These are phyloP conservation scores for Periconia macrospinosa DNA, from an alignment of 2,329 filamentous ascomycete genomes.

Conservation along the genomic window DNA sequence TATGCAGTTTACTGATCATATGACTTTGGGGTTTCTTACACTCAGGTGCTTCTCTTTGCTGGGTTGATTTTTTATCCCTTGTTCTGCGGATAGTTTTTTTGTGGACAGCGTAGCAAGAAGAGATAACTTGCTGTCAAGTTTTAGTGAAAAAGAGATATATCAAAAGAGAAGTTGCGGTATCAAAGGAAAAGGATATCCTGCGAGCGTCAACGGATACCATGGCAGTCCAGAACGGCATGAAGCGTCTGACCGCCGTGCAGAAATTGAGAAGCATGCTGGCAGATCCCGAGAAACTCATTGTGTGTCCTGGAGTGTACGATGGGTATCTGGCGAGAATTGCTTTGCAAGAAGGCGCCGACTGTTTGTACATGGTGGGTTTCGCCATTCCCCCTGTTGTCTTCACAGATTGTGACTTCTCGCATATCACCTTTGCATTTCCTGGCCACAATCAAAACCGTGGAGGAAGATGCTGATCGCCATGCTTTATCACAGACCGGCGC, in stretches of 20 bases:
- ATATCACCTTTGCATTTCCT: background rate
- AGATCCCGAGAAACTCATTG: conserved; percentile 45
- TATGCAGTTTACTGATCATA: no score
- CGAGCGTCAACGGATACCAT: background rate
- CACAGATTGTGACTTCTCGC: background rate
- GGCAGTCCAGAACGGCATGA: conserved; percentile 10
- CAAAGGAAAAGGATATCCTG: background rate
- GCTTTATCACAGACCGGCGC: conserved; percentile 58
- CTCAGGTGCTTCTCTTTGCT: no score
- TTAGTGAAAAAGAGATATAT: background rate
- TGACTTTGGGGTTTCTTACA: no score
- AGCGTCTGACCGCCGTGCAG: conserved; percentile 27
- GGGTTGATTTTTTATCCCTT: no score
- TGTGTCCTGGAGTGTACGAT: conserved; percentile 70
- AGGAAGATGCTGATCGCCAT: background rate
- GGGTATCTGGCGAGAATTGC: conserved; percentile 67
- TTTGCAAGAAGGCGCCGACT: conserved; percentile 63
- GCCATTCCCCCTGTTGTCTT: background rate
- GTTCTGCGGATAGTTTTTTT: no score
- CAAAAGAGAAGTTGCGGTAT: background rate
- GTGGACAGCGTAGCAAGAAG: no score
- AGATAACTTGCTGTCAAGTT: no score
- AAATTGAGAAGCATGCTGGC: conserved; percentile 35
- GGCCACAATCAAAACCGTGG: background rate
- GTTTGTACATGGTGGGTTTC: conserved; percentile 65